phyloP scores from a whole-genome alignment of 140 eudicot genomes.

The Stevia rebaudiana region DNA sequence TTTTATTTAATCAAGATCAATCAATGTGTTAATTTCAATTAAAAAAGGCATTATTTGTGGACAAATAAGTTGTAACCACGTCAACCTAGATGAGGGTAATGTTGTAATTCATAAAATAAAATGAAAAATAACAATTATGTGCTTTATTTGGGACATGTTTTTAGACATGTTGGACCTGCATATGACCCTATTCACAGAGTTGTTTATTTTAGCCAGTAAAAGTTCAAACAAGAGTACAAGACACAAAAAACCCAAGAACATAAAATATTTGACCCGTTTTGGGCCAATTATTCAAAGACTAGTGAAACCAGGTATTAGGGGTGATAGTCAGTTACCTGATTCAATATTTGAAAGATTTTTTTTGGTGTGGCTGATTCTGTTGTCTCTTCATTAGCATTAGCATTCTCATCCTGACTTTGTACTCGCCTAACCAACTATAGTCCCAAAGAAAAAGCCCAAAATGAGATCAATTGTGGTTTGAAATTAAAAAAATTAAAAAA shows the following conservation, averaged over 20 bases:
- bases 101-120: neutral
- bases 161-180: neutral
- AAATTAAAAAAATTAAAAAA: no score
- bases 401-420: conserved; percentile 72
- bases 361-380: conserved; percentile 68
- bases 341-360: conserved; percentile 79
- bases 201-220: neutral
- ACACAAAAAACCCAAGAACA: neutral
- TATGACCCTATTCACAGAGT: neutral
- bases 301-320: neutral
- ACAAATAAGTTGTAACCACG: neutral
- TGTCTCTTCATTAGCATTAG: conserved; percentile 53
- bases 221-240: neutral
- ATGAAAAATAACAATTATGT: neutral
- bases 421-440: conserved; percentile 79
- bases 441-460: conserved; percentile 3
- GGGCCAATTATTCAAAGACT: neutral
- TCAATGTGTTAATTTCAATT: no score
- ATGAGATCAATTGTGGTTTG: neutral
- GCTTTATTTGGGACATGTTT: neutral
- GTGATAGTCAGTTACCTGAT: conserved; percentile 48
- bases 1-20: neutral
- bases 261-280: neutral
- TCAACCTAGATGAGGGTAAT: neutral
- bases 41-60: neutral